Conservation (phyloP, 352 stramenopile genomes). For the Phytophthora syringae region DNA sequence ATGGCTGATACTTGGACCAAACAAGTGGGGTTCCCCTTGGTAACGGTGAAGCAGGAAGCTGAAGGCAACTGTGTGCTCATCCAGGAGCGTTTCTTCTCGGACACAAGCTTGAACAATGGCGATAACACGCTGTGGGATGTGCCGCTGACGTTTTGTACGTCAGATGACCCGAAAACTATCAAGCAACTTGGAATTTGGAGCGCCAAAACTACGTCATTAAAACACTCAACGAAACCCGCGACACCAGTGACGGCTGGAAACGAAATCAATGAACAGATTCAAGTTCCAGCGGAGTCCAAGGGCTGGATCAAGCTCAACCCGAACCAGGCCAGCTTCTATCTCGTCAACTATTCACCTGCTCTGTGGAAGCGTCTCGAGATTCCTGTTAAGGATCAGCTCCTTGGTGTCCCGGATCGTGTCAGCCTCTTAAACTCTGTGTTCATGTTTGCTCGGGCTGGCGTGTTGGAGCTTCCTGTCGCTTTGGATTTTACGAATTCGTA, state of each 20-base stretch:
- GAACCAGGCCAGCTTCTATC: slow-evolving; percentile 94
- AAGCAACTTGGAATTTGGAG: slow-evolving; percentile 77
- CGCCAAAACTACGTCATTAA: slow-evolving; percentile 47
- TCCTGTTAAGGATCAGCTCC: slow-evolving; percentile 50
- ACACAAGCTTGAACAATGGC: slow-evolving; percentile 72
- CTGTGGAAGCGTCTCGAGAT: slow-evolving; percentile 86
- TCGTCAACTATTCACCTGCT: slow-evolving; percentile 92
- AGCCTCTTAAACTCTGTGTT: slow-evolving; percentile 94
- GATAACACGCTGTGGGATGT: slow-evolving; percentile 89
- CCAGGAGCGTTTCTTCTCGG: slow-evolving; percentile 95
- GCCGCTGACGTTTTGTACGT: slow-evolving; percentile 77
- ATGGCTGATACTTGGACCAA: slow-evolving; percentile 96
- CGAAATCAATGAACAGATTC: slow-evolving; percentile 87
- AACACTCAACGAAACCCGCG: slow-evolving; percentile 6
- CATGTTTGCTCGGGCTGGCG: slow-evolving; percentile 81
- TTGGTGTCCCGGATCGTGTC: slow-evolving; percentile 90
- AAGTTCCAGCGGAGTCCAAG: slow-evolving; percentile 44
- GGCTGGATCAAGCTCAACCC: slow-evolving; percentile 97
- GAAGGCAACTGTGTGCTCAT: slow-evolving; percentile 77
- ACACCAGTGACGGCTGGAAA: slow-evolving; percentile 69
- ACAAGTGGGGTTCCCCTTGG: slow-evolving; percentile 94
- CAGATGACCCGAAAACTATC: slow-evolving; percentile 44
- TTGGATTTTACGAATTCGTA: slow-evolving; percentile 73
- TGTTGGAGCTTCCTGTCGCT: slow-evolving; percentile 53
- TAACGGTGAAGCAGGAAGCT: slow-evolving; percentile 77